Evolutionary conservation across 1,284 basidiomycete species (phyloP).

Genomic region (Puccinia novopanici): DNA sequence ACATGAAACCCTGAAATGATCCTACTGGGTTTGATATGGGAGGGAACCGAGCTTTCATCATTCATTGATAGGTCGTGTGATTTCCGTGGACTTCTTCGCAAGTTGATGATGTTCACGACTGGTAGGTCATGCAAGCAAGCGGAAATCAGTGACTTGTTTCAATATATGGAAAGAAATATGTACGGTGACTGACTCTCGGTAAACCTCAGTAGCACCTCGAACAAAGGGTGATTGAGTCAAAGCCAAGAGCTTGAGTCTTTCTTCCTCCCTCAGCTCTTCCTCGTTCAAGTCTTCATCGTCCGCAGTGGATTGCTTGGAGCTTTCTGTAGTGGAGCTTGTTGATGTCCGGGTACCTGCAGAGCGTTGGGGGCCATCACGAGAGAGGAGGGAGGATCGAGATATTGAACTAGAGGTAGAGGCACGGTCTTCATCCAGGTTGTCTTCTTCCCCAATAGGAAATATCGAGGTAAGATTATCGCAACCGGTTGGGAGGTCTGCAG

Average conservation of each 20-base stretch:
- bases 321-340: neutral
- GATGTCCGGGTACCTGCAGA: conserved; percentile 25
- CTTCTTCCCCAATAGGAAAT: conserved; percentile 17
- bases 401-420: conserved; percentile 27
- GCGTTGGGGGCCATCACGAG: neutral
- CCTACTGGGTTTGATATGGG: neutral
- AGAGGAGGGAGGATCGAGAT: conserved; percentile 3
- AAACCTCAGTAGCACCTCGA: conserved; percentile 45
- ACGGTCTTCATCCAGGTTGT: conserved; percentile 21
- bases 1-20: neutral
- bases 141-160: neutral
- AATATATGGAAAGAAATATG: neutral
- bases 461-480: neutral
- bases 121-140: neutral
- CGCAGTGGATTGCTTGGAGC: conserved; percentile 10
- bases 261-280: conserved; percentile 44
- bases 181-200: conserved; percentile 42
- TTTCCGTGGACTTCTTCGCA: neutral
- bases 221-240: conserved; percentile 41
- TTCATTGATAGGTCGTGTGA: neutral
- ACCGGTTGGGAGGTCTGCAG: neutral
- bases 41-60: neutral
- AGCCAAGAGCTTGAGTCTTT: conserved; percentile 22
- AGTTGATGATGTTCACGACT: conserved; percentile 40
- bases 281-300: conserved; percentile 43